These are phyloP conservation scores for Rhodamnia rubescens DNA, from an alignment of 345 rosid genomes.

Conservation along the genomic window DNA sequence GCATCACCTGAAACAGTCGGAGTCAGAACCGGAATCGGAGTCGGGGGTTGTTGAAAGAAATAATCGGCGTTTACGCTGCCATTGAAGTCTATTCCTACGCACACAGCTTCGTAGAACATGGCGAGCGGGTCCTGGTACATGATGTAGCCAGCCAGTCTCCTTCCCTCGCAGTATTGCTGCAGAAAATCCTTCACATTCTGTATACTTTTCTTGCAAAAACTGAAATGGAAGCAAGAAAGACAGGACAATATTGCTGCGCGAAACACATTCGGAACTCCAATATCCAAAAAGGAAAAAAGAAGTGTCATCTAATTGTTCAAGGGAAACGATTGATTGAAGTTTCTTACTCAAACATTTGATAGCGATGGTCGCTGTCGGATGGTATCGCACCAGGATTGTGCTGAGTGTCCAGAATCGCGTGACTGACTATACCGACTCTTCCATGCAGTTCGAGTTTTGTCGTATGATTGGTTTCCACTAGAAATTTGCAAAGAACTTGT, in stretches of 20 bases:
- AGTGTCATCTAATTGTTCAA: background rate
- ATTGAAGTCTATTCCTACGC: conserved; percentile 20
- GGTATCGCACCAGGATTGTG: background rate
- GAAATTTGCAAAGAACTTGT: background rate
- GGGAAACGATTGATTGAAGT: background rate
- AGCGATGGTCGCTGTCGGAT: background rate
- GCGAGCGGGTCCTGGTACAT: conserved; percentile 38
- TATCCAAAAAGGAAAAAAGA: background rate
- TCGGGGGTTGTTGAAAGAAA: background rate
- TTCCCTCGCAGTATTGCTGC: conserved; percentile 24
- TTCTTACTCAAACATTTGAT: conserved; percentile 45
- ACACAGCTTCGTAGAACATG: conserved; percentile 29
- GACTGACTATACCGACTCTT: conserved; percentile 37
- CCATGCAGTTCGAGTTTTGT: conserved; percentile 59
- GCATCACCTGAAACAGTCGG: conserved; percentile 10
- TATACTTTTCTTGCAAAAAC: conserved; percentile 22
- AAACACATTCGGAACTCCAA: background rate
- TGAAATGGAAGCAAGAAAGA: background rate
- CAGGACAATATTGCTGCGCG: background rate
- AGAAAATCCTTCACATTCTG: conserved; percentile 35
- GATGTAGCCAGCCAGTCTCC: conserved; percentile 20
- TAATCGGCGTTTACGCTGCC: background rate
- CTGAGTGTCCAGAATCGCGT: conserved; percentile 28
- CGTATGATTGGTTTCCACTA: background rate
- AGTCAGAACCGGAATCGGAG: background rate